Base-by-base conservation (phyloP, 108 stramenopile genomes). In the Cyclostephanos tholiformis region DNA sequence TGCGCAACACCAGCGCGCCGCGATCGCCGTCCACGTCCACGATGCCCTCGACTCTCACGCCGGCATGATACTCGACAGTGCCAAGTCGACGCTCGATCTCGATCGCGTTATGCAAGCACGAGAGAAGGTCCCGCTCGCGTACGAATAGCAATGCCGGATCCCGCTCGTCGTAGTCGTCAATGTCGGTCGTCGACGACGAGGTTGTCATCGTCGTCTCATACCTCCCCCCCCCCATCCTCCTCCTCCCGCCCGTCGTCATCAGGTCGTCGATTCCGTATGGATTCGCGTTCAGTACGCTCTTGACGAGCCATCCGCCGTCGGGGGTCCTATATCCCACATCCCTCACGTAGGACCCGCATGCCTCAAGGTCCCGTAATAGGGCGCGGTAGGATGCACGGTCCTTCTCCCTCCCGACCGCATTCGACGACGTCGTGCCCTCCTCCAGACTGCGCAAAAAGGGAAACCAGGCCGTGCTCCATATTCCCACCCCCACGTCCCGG, bases 241-340 rank as follows among this genome's bases (percentile, higher is more conserved):
- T 27, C 58, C 32, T 16, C 14, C 30, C 55, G 41, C n/a, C 14
- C n/a, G 16, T n/a, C 22, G 7, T 14, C 57, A 49, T 55, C 53
- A 43, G 70, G 58, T 82, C 82, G 25, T 71, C 23, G 39, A 75
- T 50, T 4, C 71, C 68, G 25, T 48, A 81, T 4, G 83, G 88
- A 16, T 14, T 48, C 2, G 56, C 77, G 63, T 79, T 79, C 65
- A 95, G 76, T 25, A 82, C 82, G 62, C 85, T 85, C 29, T 85
- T 67, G 12, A 89, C 89, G 77, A 95, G 73, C 94, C 94, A 95
- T 39, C 75, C 65, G 4, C 94, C 94, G 29, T 84, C 63, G 36
- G 94, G 94, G 12, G 88, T 88, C 38, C 91, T 81, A 79, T 92
- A 95, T 32, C 94, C 94, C 2, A 92, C 94, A 19, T 87, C 74